Conservation (phyloP, 495 filamentous ascomycete genomes). For the Lichina pygmaea region DNA sequence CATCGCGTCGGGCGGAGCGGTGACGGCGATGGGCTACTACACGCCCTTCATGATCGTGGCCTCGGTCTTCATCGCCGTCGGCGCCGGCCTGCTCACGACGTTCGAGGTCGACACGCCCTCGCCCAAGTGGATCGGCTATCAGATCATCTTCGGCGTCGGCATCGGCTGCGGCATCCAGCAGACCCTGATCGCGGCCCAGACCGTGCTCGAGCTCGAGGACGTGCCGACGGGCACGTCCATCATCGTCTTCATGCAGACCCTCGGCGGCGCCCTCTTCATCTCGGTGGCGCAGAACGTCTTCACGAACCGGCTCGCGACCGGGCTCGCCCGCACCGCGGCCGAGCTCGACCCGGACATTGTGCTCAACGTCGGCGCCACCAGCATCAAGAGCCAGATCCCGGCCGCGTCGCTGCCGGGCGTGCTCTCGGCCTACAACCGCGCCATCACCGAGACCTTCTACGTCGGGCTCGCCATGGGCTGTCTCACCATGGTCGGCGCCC, state of each 20-base stretch:
- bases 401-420: slow-evolving; percentile 15
- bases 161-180: slow-evolving; percentile 51
- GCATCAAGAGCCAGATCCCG: slow-evolving; percentile 18
- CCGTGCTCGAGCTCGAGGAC: slow-evolving; percentile 25
- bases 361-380: slow-evolving; percentile 28
- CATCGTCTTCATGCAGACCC: slow-evolving; percentile 37
- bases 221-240: slow-evolving; percentile 33
- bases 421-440: slow-evolving; percentile 28
- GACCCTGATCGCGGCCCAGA: slow-evolving; percentile 33
- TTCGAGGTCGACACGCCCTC: slow-evolving; percentile 17
- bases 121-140: slow-evolving; percentile 25
- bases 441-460: slow-evolving; percentile 24
- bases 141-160: slow-evolving; percentile 32
- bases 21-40: slow-evolving; percentile 22
- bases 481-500: slow-evolving; percentile 19
- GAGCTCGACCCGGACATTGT: slow-evolving; percentile 20
- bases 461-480: slow-evolving; percentile 25
- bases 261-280: slow-evolving; percentile 40
- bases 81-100: slow-evolving; percentile 23
- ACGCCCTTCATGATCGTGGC: slow-evolving; percentile 20
- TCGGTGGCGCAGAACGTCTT: slow-evolving; percentile 37
- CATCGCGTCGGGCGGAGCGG: slow-evolving; percentile 15
- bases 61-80: slow-evolving; percentile 19
- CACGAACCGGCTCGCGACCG: slow-evolving; percentile 25
- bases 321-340: slow-evolving; percentile 16